Base-by-base conservation (phyloP, 1,284 basidiomycete genomes). In the Pholiota adiposa region DNA sequence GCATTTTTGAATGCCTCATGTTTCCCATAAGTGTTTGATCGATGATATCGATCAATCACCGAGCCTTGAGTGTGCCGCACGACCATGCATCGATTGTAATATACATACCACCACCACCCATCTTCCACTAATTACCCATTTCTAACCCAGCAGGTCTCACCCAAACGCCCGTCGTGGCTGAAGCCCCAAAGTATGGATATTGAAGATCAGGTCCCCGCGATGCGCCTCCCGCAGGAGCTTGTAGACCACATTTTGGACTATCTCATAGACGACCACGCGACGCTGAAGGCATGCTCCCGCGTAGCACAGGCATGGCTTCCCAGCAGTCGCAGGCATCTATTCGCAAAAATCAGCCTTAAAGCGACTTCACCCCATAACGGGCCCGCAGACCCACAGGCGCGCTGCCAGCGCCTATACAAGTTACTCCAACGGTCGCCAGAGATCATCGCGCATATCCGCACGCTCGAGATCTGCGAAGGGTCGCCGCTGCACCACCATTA, bases 391-490 rank as follows among this genome's bases (percentile, higher is more conserved):
- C 68, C 67, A 5, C 66, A 71, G 27, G 65, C 61, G 14, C 66
- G 63, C 8, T 73, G 69, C 60, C 66, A 62, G 58, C 63, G 65
- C 1, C 67, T 74, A 19, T 65, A 69, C 50, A 58, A 61, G 2
- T n/a, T 70, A 16, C 64, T 75, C 23, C 68, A 74, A 53, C 61
- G 72, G n/a, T 71, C 74, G 21, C 70, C 72, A 1, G 68, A 67
- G 34, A 69, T 79, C 34, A 65, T 70, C 21, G 56, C 69, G 14
- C 69, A 71, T 60, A 72, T 78, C 38, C 73, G 70, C 33, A 72
- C 75, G 55, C 68, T 79, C 9, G 75, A 77, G 56, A 71, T 79
- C 23, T 69, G 73, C 38, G 76, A 78, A 54, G 76, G 75, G 4
- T 69, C 72, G 25, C 61, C 72, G 18, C 59, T 66, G 21, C 67